Evolutionary conservation across 202 grass and related monocot genomes (phyloP).

Genomic region (Schoenoplectus triqueter): DNA sequence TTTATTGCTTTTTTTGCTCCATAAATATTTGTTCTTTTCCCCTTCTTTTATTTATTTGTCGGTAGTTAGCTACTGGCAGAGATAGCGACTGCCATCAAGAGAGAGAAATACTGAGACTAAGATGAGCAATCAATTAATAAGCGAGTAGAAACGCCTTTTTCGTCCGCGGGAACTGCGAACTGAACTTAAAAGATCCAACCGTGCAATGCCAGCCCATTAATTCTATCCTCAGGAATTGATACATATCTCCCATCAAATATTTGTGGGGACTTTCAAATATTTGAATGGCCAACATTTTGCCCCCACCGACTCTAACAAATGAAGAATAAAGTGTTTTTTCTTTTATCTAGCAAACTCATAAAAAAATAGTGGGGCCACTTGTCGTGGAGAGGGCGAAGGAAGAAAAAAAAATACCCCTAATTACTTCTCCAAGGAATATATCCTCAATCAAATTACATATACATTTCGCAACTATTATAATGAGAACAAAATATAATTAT

Average conservation of each 20-base stretch:
- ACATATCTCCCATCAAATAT: too few relatives aligned
- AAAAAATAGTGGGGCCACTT: background rate
- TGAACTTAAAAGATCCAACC: background rate
- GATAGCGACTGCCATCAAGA: background rate
- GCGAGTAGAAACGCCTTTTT: background rate
- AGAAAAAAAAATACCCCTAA: background rate
- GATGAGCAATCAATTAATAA: background rate
- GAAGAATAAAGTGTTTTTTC: background rate
- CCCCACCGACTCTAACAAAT: background rate
- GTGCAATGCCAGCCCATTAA: too few relatives aligned
- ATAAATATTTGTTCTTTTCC: background rate
- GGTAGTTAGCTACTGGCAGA: background rate
- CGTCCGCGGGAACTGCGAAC: conserved; percentile 11
- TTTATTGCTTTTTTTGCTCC: background rate
- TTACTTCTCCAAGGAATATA: background rate
- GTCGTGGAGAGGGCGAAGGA: too few relatives aligned
- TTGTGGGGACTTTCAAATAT: too few relatives aligned
- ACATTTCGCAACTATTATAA: background rate
- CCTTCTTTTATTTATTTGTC: background rate
- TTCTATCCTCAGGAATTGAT: too few relatives aligned
- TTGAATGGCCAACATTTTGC: background rate
- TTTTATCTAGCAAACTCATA: background rate
- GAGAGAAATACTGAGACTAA: background rate
- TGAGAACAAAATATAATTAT: background rate
- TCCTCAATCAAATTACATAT: background rate